phyloP scores from a whole-genome alignment of 768 basidiomycete genomes.

The Auricularia sp. region DNA sequence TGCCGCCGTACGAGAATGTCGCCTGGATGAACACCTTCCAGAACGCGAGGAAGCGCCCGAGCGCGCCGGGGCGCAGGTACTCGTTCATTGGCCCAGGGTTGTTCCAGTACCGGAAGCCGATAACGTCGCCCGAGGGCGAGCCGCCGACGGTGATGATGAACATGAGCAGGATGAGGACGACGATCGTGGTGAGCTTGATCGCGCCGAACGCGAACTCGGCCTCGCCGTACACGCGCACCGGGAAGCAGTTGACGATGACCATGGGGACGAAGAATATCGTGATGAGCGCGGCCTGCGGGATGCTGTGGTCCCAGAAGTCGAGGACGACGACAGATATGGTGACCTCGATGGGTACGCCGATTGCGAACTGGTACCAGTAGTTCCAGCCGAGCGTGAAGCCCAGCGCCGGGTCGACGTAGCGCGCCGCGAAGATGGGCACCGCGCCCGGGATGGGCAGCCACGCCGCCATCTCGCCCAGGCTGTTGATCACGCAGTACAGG shows the following conservation, averaged over 20 bases:
- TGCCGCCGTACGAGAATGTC: slow-evolving; percentile 50
- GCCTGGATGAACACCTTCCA: slow-evolving; percentile 52
- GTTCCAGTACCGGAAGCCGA: slow-evolving; percentile 12
- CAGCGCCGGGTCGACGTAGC: slow-evolving; percentile 21
- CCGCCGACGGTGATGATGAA: slow-evolving; percentile 15
- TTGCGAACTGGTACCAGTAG: slow-evolving; percentile 20
- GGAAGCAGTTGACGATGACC: slow-evolving; percentile 15
- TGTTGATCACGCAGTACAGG: background rate
- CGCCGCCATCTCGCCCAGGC: slow-evolving; percentile 11
- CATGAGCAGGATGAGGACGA: slow-evolving; percentile 29
- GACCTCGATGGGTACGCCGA: slow-evolving; percentile 31
- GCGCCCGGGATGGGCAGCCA: slow-evolving; percentile 22
- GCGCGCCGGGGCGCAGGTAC: slow-evolving; percentile 40
- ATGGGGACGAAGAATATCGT: slow-evolving; percentile 27
- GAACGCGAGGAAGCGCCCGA: slow-evolving; percentile 55
- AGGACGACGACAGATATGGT: slow-evolving; percentile 45
- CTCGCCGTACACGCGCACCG: slow-evolving; percentile 22
- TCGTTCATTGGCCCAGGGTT: slow-evolving; percentile 52
- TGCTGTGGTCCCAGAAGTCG: slow-evolving; percentile 43
- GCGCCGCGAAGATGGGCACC: slow-evolving; percentile 26
- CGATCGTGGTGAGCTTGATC: background rate
- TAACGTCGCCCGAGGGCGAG: background rate
- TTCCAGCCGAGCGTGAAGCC: slow-evolving; percentile 20
- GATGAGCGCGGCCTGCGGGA: slow-evolving; percentile 37
- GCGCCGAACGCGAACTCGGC: background rate